These are phyloP conservation scores for Monilinia laxa DNA, from an alignment of 2,329 filamentous ascomycete genomes.

Conservation along the genomic window DNA sequence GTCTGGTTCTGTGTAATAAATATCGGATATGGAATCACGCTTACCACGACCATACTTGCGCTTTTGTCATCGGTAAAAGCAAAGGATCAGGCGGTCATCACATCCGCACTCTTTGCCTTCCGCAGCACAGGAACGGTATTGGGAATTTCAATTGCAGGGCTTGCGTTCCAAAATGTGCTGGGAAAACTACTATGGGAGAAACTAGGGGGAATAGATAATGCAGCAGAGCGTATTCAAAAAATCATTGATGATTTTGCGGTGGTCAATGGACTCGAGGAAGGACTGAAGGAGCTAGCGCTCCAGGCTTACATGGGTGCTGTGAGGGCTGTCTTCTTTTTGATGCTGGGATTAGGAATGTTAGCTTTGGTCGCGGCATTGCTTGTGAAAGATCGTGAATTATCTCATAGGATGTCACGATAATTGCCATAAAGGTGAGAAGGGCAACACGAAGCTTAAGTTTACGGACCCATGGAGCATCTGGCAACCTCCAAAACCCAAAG, in stretches of 20 bases:
- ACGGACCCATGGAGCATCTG: too few species aligned
- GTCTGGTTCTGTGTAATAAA: conserved; percentile 52
- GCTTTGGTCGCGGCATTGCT: conserved; percentile 4
- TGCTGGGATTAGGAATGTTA: conserved; percentile 13
- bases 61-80: conserved; percentile 65
- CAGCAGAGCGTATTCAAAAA: conserved; percentile 2
- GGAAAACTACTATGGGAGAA: conserved; percentile 23
- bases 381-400: conserved; percentile 16
- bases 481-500: too few species aligned
- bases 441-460: too few species aligned
- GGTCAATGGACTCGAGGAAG: not conserved
- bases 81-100: conserved; percentile 69
- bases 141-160: conserved; percentile 49
- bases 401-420: conserved; percentile 8
- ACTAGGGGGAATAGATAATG: conserved; percentile 20
- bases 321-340: conserved; percentile 18
- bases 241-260: conserved; percentile 12
- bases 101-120: conserved; percentile 77
- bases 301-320: conserved; percentile 20
- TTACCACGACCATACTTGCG: conserved; percentile 68
- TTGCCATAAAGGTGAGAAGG: not conserved
- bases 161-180: conserved; percentile 27
- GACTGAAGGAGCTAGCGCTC: conserved; percentile 1
- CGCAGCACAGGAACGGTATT: conserved; percentile 69
- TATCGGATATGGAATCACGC: conserved; percentile 58